Evolutionary conservation across 208 protist genomes (phyloP).

Genomic region (Plasmodiophora brassicae): DNA sequence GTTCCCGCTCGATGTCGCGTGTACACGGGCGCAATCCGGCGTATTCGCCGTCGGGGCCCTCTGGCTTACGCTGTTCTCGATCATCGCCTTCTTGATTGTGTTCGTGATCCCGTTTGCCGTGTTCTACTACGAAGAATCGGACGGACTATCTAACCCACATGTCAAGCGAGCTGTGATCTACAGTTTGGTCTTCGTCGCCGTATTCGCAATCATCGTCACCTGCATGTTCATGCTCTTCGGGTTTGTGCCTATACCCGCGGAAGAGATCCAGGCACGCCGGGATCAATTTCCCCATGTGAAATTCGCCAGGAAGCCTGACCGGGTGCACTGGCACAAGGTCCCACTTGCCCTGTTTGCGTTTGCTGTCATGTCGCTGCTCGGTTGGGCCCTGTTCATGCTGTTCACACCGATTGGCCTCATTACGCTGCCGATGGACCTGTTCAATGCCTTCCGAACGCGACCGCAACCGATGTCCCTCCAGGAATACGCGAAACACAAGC

Average conservation of each 20-base stretch:
- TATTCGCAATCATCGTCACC: background rate
- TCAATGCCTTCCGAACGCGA: background rate
- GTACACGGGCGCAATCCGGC: background rate
- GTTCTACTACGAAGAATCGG: background rate
- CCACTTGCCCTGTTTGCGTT: background rate
- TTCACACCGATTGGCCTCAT: conserved; percentile 18
- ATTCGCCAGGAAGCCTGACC: background rate
- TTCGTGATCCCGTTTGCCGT: conserved; percentile 13
- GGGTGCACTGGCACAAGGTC: background rate
- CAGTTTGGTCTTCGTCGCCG: background rate
- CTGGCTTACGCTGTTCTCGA: background rate
- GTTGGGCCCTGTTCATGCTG: conserved; percentile 7
- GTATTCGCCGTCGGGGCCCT: background rate
- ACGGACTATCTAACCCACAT: background rate
- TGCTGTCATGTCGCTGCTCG: conserved; percentile 11
- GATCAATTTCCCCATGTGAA: too few relatives aligned
- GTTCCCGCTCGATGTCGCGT: conserved; percentile 19
- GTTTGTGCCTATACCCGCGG: background rate
- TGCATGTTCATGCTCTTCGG: background rate
- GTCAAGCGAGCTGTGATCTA: background rate
- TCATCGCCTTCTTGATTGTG: background rate
- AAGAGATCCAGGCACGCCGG: too few relatives aligned
- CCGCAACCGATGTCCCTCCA: background rate
- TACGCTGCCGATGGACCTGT: conserved; percentile 12
- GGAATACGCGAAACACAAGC: background rate